Percentiles rank a stretch among this genome's conserved stretches.
Evolutionary conservation across 331 rosid genomes (phyloP).

Genomic region (Quercus lobata): DNA sequence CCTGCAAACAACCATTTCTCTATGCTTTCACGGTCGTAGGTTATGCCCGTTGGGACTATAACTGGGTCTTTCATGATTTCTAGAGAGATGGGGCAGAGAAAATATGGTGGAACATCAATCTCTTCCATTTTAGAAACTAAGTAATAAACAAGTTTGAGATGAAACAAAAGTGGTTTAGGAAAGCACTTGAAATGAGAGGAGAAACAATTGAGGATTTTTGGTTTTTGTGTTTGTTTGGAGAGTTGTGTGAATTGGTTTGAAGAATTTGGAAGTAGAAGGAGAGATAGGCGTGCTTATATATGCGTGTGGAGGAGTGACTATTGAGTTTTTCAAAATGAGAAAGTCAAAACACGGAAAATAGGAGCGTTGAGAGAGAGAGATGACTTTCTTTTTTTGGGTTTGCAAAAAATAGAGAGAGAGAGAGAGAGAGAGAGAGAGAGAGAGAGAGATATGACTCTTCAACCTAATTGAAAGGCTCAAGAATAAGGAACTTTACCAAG

Average conservation of each 20-base stretch:
- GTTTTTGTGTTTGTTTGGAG: background rate
- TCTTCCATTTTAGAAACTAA: constrained; percentile 39
- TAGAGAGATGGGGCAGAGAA: constrained; percentile 74
- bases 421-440: background rate
- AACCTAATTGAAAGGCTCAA: constrained; percentile 23
- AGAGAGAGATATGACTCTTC: constrained; percentile 38
- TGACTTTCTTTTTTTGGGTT: too few relatives aligned
- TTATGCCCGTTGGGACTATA: constrained; percentile 63
- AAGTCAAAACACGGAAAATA: constrained; percentile 54
- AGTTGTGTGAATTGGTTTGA: constrained; percentile 21
- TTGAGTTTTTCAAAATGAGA: constrained; percentile 9
- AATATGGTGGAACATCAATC: constrained; percentile 68
- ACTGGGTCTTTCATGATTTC: constrained; percentile 91
- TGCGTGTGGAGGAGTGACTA: background rate
- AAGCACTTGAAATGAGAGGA: background rate
- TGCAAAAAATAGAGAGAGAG: background rate
- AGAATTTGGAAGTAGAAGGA: background rate
- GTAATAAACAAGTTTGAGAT: background rate
- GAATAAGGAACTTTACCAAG: constrained; percentile 20
- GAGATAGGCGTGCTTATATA: constrained; percentile 3
- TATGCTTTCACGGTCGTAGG: constrained; percentile 77
- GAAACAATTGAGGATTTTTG: background rate
- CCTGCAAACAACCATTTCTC: constrained; percentile 70
- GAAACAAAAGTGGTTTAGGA: constrained; percentile 5
- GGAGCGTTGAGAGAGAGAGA: constrained; percentile 2